Percentiles rank a stretch among this genome's conserved stretches.
phyloP scores from a whole-genome alignment of 768 basidiomycete genomes.

The Cantharellus cinnabarinus region DNA sequence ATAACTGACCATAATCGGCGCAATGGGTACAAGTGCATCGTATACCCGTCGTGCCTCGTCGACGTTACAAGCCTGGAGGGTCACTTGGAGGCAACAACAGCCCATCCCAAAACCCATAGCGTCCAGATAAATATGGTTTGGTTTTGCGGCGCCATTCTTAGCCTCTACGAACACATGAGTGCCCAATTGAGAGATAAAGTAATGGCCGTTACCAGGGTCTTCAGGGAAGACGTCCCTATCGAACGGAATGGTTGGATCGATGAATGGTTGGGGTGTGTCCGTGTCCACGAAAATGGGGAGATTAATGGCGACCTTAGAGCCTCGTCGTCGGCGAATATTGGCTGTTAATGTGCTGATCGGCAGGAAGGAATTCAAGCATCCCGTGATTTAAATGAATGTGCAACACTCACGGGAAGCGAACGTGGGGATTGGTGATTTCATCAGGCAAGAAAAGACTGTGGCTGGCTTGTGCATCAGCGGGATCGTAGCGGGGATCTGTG shows the following conservation, averaged over 20 bases:
- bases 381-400: constrained; percentile 91
- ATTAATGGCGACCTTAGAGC: constrained; percentile 89
- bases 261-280: constrained; percentile 71
- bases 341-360: constrained; percentile 73
- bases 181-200: background rate
- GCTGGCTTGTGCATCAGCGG: constrained; percentile 59
- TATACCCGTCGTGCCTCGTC: constrained; percentile 83
- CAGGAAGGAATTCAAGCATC: background rate
- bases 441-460: constrained; percentile 89
- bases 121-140: constrained; percentile 90
- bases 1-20: constrained; percentile 73
- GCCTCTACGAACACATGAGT: constrained; percentile 37
- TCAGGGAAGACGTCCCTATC: constrained; percentile 66
- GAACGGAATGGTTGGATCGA: constrained; percentile 85
- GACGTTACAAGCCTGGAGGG: constrained; percentile 92
- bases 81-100: constrained; percentile 91
- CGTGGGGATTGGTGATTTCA: constrained; percentile 92
- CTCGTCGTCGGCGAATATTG: constrained; percentile 77
- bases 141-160: constrained; percentile 67
- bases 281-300: constrained; percentile 81
- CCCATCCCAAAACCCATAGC: constrained; percentile 99
- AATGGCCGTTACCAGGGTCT: constrained; percentile 38
- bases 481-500: constrained; percentile 73
- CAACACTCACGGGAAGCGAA: constrained; percentile 78
- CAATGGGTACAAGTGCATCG: constrained; percentile 86